Evolutionary conservation across 331 rosid genomes (phyloP), one percentile per base, ranked within the genome.

Genomic region (Cydonia oblonga): DNA sequence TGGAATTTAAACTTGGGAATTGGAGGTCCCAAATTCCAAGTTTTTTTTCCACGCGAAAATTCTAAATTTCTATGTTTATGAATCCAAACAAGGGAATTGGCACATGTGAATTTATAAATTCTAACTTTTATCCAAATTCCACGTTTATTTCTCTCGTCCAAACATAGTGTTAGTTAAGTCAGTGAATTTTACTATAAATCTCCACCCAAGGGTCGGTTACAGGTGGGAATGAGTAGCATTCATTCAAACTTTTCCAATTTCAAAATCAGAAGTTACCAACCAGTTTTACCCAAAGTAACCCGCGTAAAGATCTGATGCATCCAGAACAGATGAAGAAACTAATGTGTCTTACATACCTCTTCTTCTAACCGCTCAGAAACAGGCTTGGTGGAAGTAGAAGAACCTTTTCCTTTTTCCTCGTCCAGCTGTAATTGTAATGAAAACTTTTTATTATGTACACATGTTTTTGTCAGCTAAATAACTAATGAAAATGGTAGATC

Each of bases 351-450:
- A 35, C 82, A 22, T 70, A 92, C 98, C 97, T 93, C 90, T 80
- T 90, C 95, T 77, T 87, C 86, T 73, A 93, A 70, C 51, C 92
- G 92, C 72, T 93, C 97, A 68, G 93, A 83, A 69, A 93, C 78
- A 13, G 88, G 59, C 86, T 85, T 93, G 66, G 82, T 83, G 73
- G 71, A 70, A 66, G 90, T 59, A 59, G 92, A 79, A 73, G 92
- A 86, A 73, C 72, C 78, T 86, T 93, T 90, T 42, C 86, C 89
- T 85, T 86, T 93, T 80, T 90, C 95, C 69, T 87, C 88, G 9
- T 93, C 96, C 71, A 71, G 60, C 98, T 93, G 86, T 61, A 68
- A 68, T 78, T 71, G 20, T 22, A 44, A 70, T 14, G 58, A 70
- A 69, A 70, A 25, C 53, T 19, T 46, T 11, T 38, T 38, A 38